A percentile compares a stretch with the other conserved stretches of the same genome.
Evolutionary conservation across 768 basidiomycete species (phyloP).

Genomic region (Leccinum truebloodii): DNA sequence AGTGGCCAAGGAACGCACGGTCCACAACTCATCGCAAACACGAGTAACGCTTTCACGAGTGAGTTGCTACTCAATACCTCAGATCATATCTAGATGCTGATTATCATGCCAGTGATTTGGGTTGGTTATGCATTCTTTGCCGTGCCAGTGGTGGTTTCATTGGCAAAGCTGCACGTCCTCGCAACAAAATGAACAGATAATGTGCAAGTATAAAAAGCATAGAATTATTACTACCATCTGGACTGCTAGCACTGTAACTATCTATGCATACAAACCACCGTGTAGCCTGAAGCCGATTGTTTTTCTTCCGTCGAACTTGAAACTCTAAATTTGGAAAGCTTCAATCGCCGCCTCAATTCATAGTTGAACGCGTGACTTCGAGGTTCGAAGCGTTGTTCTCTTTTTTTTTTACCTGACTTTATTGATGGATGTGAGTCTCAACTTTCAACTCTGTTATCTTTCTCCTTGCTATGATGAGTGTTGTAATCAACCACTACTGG

Average conservation of each 20-base stretch:
- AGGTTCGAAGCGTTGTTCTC: not conserved
- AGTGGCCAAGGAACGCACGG: constrained; percentile 50
- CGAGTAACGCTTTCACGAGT: constrained; percentile 79
- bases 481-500: constrained; percentile 74
- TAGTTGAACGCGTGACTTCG: not conserved
- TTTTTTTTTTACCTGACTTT: not conserved
- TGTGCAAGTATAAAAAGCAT: not conserved
- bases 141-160: constrained; percentile 65
- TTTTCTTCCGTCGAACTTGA: not conserved
- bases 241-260: not conserved
- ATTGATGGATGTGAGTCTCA: constrained; percentile 18
- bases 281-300: not conserved
- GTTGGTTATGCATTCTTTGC: constrained; percentile 75
- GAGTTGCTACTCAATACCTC: constrained; percentile 29
- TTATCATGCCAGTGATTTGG: constrained; percentile 61
- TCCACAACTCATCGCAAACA: constrained; percentile 59
- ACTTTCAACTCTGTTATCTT: not conserved
- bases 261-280: not conserved
- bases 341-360: constrained; percentile 25
- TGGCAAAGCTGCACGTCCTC: constrained; percentile 67
- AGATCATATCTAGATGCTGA: constrained; percentile 2
- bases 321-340: not conserved
- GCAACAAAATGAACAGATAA: constrained; percentile 38
- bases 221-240: not conserved
- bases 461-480: constrained; percentile 60